Evolutionary conservation across 768 basidiomycete species (phyloP).

Genomic region (Pleurotus platypus): DNA sequence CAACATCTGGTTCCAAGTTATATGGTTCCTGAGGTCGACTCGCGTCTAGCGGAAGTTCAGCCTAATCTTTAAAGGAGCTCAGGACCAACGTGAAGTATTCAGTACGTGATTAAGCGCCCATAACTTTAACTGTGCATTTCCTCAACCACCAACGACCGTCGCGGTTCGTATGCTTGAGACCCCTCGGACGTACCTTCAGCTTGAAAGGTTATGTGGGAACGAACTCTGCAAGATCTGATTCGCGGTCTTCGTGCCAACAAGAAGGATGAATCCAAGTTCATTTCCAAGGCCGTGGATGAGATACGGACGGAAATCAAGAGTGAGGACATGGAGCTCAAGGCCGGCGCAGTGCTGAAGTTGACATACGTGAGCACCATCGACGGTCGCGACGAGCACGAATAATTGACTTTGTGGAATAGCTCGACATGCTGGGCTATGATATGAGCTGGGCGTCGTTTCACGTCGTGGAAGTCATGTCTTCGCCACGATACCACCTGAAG

Average conservation of each 20-base stretch:
- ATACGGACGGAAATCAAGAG: slow-evolving; percentile 87
- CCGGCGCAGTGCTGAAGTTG: slow-evolving; percentile 90
- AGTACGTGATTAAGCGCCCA: too few species aligned
- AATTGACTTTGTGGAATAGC: slow-evolving; percentile 42
- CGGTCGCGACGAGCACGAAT: not conserved
- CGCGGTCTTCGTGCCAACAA: slow-evolving; percentile 95
- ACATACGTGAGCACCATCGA: slow-evolving; percentile 72
- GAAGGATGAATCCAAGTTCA: slow-evolving; percentile 88
- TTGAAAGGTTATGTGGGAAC: slow-evolving; percentile 76
- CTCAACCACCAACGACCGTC: too few species aligned
- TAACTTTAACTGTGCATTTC: too few species aligned
- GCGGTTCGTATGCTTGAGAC: too few species aligned
- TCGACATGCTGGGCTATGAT: slow-evolving; percentile 96
- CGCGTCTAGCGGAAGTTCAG: too few species aligned
- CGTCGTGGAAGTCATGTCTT: slow-evolving; percentile 98
- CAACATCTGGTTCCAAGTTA: too few species aligned
- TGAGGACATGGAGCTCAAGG: slow-evolving; percentile 97
- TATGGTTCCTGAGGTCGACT: too few species aligned
- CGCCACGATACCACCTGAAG: slow-evolving; percentile 87
- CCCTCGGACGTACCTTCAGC: too few species aligned
- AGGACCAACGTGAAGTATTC: too few species aligned
- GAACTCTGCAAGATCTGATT: slow-evolving; percentile 92
- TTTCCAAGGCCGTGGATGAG: slow-evolving; percentile 90
- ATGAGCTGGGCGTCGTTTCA: slow-evolving; percentile 97
- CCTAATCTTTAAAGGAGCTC: too few species aligned